Evolutionary conservation across 805 yeast species (phyloP).

Genomic region (Maudiozyma bulderi): DNA sequence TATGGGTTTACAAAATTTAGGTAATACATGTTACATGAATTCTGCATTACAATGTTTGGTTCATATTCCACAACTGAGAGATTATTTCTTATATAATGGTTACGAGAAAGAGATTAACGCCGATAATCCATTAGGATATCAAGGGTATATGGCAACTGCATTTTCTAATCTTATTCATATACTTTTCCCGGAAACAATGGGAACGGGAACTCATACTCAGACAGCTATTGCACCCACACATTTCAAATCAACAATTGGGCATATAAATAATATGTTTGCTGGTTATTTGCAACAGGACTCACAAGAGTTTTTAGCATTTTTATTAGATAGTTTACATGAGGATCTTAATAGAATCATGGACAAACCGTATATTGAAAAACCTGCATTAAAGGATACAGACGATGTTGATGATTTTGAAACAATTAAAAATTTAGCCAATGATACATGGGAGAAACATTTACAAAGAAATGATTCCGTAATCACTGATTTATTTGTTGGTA

Average conservation of each 20-base stretch:
- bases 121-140: conserved; percentile 76
- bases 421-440: conserved; percentile 53
- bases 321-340: conserved; percentile 87
- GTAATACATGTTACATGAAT: conserved; percentile 92
- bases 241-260: conserved; percentile 71
- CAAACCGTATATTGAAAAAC: conserved; percentile 84
- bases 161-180: conserved; percentile 62
- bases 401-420: conserved; percentile 44
- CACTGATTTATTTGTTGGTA: conserved; percentile 78
- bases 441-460: conserved; percentile 74
- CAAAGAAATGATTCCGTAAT: conserved; percentile 77
- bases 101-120: conserved; percentile 59
- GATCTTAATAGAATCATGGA: conserved; percentile 74
- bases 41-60: conserved; percentile 84
- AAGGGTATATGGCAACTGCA: conserved; percentile 69
- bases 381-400: conserved; percentile 57
- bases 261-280: conserved; percentile 69
- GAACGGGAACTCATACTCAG: neutral
- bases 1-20: conserved; percentile 60
- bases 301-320: conserved; percentile 83
- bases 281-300: conserved; percentile 92
- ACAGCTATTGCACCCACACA: conserved; percentile 52
- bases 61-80: conserved; percentile 75
- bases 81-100: conserved; percentile 58
- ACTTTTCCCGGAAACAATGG: conserved; percentile 36